Conservation (phyloP, 2,329 filamentous ascomycete genomes). For the Monosporascus sp. region DNA sequence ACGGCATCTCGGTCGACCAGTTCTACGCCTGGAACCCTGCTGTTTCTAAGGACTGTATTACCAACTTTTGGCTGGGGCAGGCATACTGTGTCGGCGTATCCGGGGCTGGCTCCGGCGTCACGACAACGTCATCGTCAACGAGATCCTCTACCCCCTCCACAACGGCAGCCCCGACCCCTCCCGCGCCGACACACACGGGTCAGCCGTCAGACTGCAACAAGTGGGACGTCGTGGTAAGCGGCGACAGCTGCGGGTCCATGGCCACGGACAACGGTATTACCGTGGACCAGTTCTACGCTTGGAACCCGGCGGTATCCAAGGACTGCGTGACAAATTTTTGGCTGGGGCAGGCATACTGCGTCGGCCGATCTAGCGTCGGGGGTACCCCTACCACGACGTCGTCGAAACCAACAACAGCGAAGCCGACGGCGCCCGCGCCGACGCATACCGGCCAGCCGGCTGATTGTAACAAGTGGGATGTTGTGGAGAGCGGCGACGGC, state of each 20-base stretch:
- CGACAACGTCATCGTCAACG: too few relatives aligned
- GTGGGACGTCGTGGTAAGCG: neutral
- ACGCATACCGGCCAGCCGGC: constrained; percentile 1
- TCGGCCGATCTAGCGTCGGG: neutral
- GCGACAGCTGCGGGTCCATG: too few relatives aligned
- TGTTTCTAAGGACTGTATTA: constrained; percentile 16
- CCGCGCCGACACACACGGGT: neutral
- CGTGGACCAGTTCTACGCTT: neutral
- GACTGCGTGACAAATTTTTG: neutral
- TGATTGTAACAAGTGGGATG: constrained; percentile 7
- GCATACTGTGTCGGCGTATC: constrained; percentile 20
- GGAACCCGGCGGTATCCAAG: constrained; percentile 1
- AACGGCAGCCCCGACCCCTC: neutral
- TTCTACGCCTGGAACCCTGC: constrained; percentile 15
- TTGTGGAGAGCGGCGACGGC: constrained; percentile 6
- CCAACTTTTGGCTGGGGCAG: constrained; percentile 19
- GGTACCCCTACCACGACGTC: too few relatives aligned
- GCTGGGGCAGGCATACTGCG: neutral
- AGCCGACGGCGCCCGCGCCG: too few relatives aligned
- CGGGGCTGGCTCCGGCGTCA: too few relatives aligned
- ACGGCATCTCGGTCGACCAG: constrained; percentile 10
- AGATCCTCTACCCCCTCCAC: too few relatives aligned
- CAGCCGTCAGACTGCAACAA: constrained; percentile 2
- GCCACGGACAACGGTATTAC: neutral
- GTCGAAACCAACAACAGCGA: neutral